phyloP scores from a whole-genome alignment of 176 grass and related monocot species.

The Oryza nivara region DNA sequence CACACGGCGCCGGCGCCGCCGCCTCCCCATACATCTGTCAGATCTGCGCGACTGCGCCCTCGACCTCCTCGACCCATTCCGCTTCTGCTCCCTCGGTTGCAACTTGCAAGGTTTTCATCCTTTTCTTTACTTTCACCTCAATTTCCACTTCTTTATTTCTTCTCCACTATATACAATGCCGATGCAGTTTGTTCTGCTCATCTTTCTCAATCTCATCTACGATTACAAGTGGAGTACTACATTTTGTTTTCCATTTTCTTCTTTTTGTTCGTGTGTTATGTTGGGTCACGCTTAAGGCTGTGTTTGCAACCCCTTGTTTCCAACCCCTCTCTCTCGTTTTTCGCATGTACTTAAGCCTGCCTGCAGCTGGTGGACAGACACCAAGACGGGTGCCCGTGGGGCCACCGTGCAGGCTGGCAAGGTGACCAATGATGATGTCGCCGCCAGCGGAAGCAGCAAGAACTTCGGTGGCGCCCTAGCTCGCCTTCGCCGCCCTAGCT shows the following conservation, averaged over 20 bases:
- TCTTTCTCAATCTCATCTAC: no score
- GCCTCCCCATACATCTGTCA: conserved; percentile 68
- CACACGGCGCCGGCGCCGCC: conserved; percentile 56
- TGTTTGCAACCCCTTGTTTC: not conserved
- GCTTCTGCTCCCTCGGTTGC: conserved; percentile 93
- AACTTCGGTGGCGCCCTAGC: not conserved
- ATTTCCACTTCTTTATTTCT: no score
- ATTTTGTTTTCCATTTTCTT: no score
- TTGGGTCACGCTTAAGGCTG: conserved; percentile 50
- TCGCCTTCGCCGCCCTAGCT: no score
- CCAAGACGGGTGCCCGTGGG: conserved; percentile 54
- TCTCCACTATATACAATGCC: not conserved
- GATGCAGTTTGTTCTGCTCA: not conserved
- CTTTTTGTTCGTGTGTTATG: not conserved
- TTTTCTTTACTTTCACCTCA: no score
- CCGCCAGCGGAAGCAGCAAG: conserved; percentile 22
- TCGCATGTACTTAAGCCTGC: not conserved
- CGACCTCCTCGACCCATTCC: conserved; percentile 69
- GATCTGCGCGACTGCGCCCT: conserved; percentile 73
- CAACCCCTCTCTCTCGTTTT: no score
- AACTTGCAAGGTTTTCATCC: conserved; percentile 40
- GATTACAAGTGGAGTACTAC: no score
- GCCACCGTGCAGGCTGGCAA: not conserved
- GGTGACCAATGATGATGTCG: not conserved
- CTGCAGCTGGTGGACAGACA: conserved; percentile 58